Percentiles rank a stretch among this genome's conserved stretches.
phyloP scores from a whole-genome alignment of 2,329 filamentous ascomycete species.

The Tolypocladium sp. region DNA sequence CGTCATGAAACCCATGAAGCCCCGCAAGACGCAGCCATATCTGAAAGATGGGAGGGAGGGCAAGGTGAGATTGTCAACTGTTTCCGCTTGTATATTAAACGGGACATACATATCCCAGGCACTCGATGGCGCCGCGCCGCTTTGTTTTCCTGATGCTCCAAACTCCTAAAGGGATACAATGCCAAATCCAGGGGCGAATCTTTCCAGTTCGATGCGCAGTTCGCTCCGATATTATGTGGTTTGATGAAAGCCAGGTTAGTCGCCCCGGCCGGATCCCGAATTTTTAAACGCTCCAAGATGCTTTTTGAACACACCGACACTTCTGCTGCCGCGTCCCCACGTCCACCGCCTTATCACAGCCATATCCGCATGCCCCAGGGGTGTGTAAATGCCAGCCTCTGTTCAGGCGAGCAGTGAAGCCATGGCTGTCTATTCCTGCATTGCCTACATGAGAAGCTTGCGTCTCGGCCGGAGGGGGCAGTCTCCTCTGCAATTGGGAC shows the following conservation, averaged over 20 bases:
- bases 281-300: neutral
- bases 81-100: neutral
- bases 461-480: slow-evolving; percentile 25
- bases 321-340: neutral
- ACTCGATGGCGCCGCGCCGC: neutral
- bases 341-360: neutral
- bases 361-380: neutral
- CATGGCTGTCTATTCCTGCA: neutral
- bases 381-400: neutral
- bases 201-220: neutral
- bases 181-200: neutral
- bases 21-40: neutral
- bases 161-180: neutral
- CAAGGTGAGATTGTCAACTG: neutral
- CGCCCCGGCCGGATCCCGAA: neutral
- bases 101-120: neutral
- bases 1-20: too few species aligned
- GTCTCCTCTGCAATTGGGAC: slow-evolving; percentile 22
- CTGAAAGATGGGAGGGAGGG: too few species aligned
- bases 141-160: neutral
- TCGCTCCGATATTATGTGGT: neutral
- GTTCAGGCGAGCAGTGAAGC: neutral
- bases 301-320: neutral
- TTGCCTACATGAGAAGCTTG: slow-evolving; percentile 13
- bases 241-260: too few species aligned